These are phyloP conservation scores for Lanmaoa rubissima DNA, from an alignment of 768 basidiomycete genomes.

Conservation along the genomic window DNA sequence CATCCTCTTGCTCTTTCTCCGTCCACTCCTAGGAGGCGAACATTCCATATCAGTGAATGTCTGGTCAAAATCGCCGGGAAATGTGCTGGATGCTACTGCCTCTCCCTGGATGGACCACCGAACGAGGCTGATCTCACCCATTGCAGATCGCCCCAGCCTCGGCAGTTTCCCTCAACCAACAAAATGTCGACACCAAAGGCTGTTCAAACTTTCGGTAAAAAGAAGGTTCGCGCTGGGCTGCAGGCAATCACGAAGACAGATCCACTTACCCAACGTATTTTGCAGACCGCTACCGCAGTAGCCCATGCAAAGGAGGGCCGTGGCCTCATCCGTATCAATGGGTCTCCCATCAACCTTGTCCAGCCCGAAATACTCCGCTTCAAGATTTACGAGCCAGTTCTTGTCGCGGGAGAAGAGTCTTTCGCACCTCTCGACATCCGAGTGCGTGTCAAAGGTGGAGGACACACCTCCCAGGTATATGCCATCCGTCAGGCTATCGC, in stretches of 20 bases:
- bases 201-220: conserved; percentile 99
- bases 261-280: conserved; percentile 2
- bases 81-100: conserved; percentile 40
- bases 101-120: conserved; percentile 35
- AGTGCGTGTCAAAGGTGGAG: conserved; percentile 97
- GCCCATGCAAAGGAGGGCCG: conserved; percentile 96
- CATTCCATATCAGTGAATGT: neutral
- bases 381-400: conserved; percentile 97
- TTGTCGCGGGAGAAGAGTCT: conserved; percentile 88
- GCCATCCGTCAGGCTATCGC: conserved; percentile 98
- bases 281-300: conserved; percentile 94
- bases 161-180: conserved; percentile 25
- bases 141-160: conserved; percentile 19
- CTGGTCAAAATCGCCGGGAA: conserved; percentile 23
- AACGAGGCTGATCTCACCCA: conserved; percentile 18
- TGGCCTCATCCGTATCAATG: conserved; percentile 95
- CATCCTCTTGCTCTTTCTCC: conserved; percentile 7
- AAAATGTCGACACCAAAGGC: conserved; percentile 80
- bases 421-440: conserved; percentile 91
- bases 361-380: conserved; percentile 94
- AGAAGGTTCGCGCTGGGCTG: conserved; percentile 67
- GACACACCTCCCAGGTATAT: conserved; percentile 98
- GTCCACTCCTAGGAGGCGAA: neutral
- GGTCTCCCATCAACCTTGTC: conserved; percentile 93
- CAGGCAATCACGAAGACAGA: neutral